Conservation (phyloP, 2,329 filamentous ascomycete species). For the Zymoseptoria ardabiliae region DNA sequence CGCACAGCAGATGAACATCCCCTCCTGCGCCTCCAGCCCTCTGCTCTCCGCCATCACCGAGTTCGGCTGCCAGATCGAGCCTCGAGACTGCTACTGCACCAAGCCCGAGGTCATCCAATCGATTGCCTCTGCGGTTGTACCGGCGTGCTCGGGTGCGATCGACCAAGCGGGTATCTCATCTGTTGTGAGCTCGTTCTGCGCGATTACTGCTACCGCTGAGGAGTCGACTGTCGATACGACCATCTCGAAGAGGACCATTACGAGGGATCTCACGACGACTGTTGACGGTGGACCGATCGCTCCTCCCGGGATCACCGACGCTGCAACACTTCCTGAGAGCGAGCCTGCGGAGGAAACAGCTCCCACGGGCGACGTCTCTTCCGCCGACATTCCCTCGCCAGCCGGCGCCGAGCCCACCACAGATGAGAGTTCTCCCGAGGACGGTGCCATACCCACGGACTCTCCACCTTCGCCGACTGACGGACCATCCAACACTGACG, state of each 20-base stretch:
- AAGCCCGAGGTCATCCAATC: constrained; percentile 6
- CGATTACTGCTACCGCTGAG: background rate
- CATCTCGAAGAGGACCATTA: background rate
- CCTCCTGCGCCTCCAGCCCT: constrained; percentile 12
- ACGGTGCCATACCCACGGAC: background rate
- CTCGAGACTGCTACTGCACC: constrained; percentile 12
- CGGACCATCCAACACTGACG: background rate
- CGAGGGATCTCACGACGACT: background rate
- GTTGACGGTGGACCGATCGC: background rate
- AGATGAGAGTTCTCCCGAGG: background rate
- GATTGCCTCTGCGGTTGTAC: constrained; percentile 6
- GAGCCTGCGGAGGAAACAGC: background rate
- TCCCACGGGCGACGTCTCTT: background rate
- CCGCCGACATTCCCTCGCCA: background rate
- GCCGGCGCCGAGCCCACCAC: too few species aligned
- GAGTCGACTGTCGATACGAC: background rate
- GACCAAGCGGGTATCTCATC: constrained; percentile 1
- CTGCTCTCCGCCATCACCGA: constrained; percentile 8
- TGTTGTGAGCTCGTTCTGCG: constrained; percentile 4
- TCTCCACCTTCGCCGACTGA: background rate
- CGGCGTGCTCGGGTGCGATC: constrained; percentile 8
- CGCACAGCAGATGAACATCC: constrained; percentile 3
- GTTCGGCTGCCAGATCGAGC: constrained; percentile 9
- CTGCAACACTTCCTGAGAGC: background rate
- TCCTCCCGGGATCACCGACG: background rate